Evolutionary conservation across 1,139 yeast species (phyloP), one percentile per base, ranked within the genome.

Genomic region (Nematodospora anomalae): DNA sequence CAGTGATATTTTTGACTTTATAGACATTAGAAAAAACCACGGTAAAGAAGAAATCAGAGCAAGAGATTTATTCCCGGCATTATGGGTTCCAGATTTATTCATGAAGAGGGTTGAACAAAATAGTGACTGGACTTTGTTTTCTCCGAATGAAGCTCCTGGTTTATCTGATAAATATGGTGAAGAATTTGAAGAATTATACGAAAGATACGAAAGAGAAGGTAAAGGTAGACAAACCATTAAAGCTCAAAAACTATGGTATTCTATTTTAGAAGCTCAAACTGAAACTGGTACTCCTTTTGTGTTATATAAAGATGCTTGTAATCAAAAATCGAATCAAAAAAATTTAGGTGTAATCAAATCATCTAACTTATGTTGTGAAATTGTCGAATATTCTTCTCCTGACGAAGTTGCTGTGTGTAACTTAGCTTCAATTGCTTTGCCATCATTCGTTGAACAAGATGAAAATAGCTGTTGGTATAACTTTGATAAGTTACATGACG

Each of bases 241-340:
- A 61, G 96, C 96, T 28, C 95, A 87, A 64, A 86, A 84, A 64
- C 74, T 87, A 43, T 87, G 96, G 96, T 81, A 83, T 49, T 80
- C 89, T 38, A 86, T 87, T 47, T 69, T 87, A 47, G 95, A 87
- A 58, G 83, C 95, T 32, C 96, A 87, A 67, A 85, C 92, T 37
- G 96, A 87, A 70, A 87, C 96, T 24, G 96, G 96, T 57, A 84
- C 88, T 53, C 96, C 96, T 35, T 88, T 84, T 71, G 85, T 87
- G 88, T 74, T 87, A 32, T 87, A 86, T 71, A 87, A 87, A 66
- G 96, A 87, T 66, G 79, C 95, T 29, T 84, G 95, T 69, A 87
- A 87, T 68, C 55, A 72, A 47, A 87, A 88, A 67, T 73, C 86
- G 45, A 87, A 87, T 64, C 96, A 87, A 65, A 79, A 86, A 76